Evolutionary conservation across 2,329 filamentous ascomycete genomes (phyloP), one percentile per base, ranked within the genome.

Genomic region (Nemania sp.): DNA sequence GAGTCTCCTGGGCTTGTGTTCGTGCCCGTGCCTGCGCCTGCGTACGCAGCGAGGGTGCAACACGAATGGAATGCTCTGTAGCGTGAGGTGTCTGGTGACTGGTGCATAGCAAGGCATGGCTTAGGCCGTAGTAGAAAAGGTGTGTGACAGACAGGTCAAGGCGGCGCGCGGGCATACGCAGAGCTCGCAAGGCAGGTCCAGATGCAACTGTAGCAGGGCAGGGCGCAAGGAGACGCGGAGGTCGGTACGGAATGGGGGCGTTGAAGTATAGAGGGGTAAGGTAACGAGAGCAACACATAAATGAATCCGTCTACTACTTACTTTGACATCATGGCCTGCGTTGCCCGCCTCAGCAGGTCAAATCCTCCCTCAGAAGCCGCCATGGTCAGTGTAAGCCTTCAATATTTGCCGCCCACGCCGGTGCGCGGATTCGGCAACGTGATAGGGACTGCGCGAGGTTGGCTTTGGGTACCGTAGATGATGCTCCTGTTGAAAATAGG

Each of bases 311-410:
- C 52, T 58, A 60, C 37, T 59, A 81, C 83, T 73, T 81, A 86
- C 83, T 78, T 86, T 76, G 83, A 86, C 78, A 82, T 81, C 80
- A 87, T 83, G 67, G 81, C 81, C 70, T 86, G 83, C n/a, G 84
- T 87, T 63, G 84, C 84, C 72, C 83, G 79, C 70, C 82, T 79
- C 65, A 87, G 73, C 67, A 87, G 77, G 74, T 87, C 84, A 68
- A 81, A 84, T 66, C 81, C 78, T 70, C 80, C 79, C 71, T 83
- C 80, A 62, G 78, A 76, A 75, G 79, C 79, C 70, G 82, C 78
- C 83, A 86, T 85, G 68, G 50, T 60, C 43, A 25, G 18, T 54
- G 56, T 51, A 54, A 42, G 25, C 54, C 59, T 55, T 57, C 59
- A 55, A 54, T 53, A 57, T 63, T 45, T 68, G 64, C 56, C 49